These are phyloP conservation scores for Penicillium coprophilum DNA, from an alignment of 495 filamentous ascomycete genomes.

Conservation along the genomic window DNA sequence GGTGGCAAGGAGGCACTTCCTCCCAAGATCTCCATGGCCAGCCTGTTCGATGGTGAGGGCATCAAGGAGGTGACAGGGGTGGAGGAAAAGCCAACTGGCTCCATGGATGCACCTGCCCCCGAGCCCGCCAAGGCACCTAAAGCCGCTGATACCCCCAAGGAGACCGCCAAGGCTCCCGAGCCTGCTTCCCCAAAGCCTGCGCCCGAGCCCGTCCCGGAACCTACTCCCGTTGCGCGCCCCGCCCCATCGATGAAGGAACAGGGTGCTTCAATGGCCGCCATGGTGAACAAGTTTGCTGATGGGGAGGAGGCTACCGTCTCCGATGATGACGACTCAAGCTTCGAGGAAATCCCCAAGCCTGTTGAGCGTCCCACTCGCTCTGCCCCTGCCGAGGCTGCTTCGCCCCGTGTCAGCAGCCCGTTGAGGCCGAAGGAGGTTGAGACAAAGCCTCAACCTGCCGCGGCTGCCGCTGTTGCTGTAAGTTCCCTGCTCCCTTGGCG, in stretches of 20 bases:
- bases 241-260: conserved; percentile 76
- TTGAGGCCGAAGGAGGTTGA: conserved; percentile 38
- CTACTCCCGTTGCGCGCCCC: conserved; percentile 49
- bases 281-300: conserved; percentile 84
- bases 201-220: conserved; percentile 38
- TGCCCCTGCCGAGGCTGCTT: conserved; percentile 25
- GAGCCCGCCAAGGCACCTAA: conserved; percentile 31
- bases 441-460: conserved; percentile 16
- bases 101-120: conserved; percentile 41
- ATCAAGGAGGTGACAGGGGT: conserved; percentile 68
- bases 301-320: conserved; percentile 56
- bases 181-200: conserved; percentile 28
- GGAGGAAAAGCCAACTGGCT: conserved; percentile 61
- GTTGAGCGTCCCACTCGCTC: conserved; percentile 47
- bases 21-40: conserved; percentile 89
- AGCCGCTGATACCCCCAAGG: conserved; percentile 44
- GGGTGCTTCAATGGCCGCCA: conserved; percentile 76
- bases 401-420: conserved; percentile 37
- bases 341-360: conserved; percentile 76
- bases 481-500: background rate
- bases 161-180: conserved; percentile 40
- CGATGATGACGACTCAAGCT: conserved; percentile 71
- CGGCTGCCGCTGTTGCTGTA: conserved; percentile 10
- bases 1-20: conserved; percentile 78
- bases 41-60: conserved; percentile 79